Percentiles rank a stretch among this genome's conserved stretches.
Conservation (phyloP, 495 filamentous ascomycete species). For the Tuber umbilicatum region DNA sequence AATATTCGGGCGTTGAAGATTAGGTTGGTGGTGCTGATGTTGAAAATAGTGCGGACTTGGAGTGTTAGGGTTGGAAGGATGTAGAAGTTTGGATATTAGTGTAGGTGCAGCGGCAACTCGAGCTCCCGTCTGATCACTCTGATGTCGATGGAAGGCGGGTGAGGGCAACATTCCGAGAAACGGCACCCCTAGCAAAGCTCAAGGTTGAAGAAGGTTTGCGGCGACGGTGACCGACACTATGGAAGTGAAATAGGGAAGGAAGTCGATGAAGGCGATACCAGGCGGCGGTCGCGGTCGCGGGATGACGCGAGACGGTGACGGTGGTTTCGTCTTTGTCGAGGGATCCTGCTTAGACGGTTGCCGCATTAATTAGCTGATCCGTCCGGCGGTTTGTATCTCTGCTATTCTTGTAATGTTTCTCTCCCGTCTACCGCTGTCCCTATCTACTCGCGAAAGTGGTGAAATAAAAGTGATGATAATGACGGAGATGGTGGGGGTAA, state of each 20-base stretch:
- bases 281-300: slow-evolving; percentile 22
- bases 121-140: slow-evolving; percentile 29
- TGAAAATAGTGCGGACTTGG: slow-evolving; percentile 20
- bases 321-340: slow-evolving; percentile 38
- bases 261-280: slow-evolving; percentile 23
- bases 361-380: slow-evolving; percentile 40
- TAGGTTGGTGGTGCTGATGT: slow-evolving; percentile 20
- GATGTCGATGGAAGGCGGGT: slow-evolving; percentile 23
- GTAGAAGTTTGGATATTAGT: slow-evolving; percentile 35
- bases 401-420: slow-evolving; percentile 18
- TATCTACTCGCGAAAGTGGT: slow-evolving; percentile 12
- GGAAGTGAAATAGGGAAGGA: background rate
- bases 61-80: slow-evolving; percentile 26
- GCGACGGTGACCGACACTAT: slow-evolving; percentile 3
- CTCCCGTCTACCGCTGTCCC: slow-evolving; percentile 5
- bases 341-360: slow-evolving; percentile 37
- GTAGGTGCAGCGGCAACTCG: slow-evolving; percentile 37
- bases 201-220: slow-evolving; percentile 35
- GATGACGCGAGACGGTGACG: slow-evolving; percentile 36
- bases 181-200: slow-evolving; percentile 8
- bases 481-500: background rate
- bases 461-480: slow-evolving; percentile 1
- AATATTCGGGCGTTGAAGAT: slow-evolving; percentile 20
- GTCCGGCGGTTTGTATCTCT: slow-evolving; percentile 37
- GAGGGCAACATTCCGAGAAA: slow-evolving; percentile 36